These are phyloP conservation scores for Ustilago shanxiensis DNA, from an alignment of 1,284 basidiomycete species.

Conservation along the genomic window DNA sequence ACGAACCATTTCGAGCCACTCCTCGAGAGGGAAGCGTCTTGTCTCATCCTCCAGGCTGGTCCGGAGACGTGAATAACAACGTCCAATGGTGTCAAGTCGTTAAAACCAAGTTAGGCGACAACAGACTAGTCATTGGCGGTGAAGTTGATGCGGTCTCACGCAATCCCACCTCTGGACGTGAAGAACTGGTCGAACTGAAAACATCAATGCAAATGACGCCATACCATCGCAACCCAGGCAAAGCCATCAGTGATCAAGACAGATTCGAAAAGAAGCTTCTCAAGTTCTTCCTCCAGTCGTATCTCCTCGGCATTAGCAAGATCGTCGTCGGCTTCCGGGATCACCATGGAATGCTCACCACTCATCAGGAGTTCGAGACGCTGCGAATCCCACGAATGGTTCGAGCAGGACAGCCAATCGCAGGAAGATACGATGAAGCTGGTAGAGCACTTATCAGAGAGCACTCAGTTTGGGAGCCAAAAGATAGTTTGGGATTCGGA, in stretches of 20 bases:
- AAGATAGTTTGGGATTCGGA: slow-evolving; percentile 81
- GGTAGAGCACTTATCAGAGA: slow-evolving; percentile 75
- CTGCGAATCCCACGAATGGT: slow-evolving; percentile 69
- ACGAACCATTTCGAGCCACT: slow-evolving; percentile 14
- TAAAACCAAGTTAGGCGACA: slow-evolving; percentile 85
- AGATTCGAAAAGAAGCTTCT: slow-evolving; percentile 88
- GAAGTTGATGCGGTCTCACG: slow-evolving; percentile 88
- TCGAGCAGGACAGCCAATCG: slow-evolving; percentile 67
- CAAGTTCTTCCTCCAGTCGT: slow-evolving; percentile 86
- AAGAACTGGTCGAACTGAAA: slow-evolving; percentile 86
- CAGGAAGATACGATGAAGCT: slow-evolving; percentile 79
- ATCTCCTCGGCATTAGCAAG: slow-evolving; percentile 84
- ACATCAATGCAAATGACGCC: slow-evolving; percentile 82
- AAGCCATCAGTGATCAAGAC: slow-evolving; percentile 24
- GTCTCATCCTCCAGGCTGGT: slow-evolving; percentile 74
- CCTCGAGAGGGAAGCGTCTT: neutral
- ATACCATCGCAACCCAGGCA: slow-evolving; percentile 15
- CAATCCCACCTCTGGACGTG: slow-evolving; percentile 8
- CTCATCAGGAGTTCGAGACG: slow-evolving; percentile 69
- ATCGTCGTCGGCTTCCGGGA: slow-evolving; percentile 93
- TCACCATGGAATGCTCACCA: slow-evolving; percentile 74
- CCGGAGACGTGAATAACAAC: slow-evolving; percentile 90
- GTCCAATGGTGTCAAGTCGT: slow-evolving; percentile 96
- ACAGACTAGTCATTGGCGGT: slow-evolving; percentile 87
- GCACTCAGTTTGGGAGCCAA: slow-evolving; percentile 83